Conservation (phyloP, 768 basidiomycete species). For the Coprinopsis sp. region DNA sequence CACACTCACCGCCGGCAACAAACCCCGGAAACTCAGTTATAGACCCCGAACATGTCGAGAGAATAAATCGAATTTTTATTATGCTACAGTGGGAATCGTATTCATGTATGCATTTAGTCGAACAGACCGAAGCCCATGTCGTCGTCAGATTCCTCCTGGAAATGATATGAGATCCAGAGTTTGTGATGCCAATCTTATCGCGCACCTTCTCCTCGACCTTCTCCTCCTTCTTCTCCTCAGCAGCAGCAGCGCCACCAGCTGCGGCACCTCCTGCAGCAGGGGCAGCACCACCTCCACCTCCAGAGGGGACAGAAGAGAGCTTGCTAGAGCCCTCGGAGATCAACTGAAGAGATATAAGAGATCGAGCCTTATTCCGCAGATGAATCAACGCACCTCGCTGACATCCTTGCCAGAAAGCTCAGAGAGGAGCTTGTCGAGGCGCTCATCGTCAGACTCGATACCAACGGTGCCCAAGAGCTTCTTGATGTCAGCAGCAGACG, state of each 20-base stretch:
- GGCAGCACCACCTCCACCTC: slow-evolving; percentile 67
- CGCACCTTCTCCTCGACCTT: slow-evolving; percentile 85
- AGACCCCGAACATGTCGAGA: neutral
- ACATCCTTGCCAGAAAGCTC: slow-evolving; percentile 91
- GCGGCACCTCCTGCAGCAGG: slow-evolving; percentile 50
- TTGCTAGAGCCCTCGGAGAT: slow-evolving; percentile 91
- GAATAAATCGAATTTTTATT: too few species aligned
- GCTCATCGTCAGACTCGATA: slow-evolving; percentile 81
- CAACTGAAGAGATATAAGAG: slow-evolving; percentile 43
- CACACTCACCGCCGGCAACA: slow-evolving; percentile 28
- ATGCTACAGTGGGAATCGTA: slow-evolving; percentile 6
- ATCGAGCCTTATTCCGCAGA: neutral
- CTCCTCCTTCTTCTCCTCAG: slow-evolving; percentile 80
- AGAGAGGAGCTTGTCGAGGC: slow-evolving; percentile 76
- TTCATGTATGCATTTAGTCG: slow-evolving; percentile 53
- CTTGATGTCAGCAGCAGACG: slow-evolving; percentile 84
- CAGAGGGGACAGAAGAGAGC: slow-evolving; percentile 96
- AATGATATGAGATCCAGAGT: slow-evolving; percentile 6
- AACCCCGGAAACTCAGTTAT: neutral
- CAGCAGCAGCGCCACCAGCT: slow-evolving; percentile 57
- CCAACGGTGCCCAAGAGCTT: slow-evolving; percentile 82
- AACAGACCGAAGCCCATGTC: slow-evolving; percentile 99
- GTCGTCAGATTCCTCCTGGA: slow-evolving; percentile 90
- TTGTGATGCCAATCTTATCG: slow-evolving; percentile 12
- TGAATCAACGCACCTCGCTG: slow-evolving; percentile 52